Conservation (phyloP, 2,329 filamentous ascomycete species). For the Emericellopsis cladophorae region DNA sequence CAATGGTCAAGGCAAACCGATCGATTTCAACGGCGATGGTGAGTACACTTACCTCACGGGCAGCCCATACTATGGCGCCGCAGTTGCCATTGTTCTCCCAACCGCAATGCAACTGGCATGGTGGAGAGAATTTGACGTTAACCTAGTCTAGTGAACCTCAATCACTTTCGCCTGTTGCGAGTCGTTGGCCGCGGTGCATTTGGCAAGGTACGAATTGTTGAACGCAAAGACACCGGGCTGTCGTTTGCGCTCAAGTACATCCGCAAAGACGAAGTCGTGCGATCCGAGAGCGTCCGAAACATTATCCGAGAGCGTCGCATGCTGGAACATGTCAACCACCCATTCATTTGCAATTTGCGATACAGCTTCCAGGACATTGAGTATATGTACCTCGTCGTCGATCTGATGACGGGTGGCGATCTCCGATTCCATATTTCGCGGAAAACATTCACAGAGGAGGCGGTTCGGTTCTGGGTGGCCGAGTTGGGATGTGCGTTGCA, state of each 20-base stretch:
- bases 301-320: conserved; percentile 96
- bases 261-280: conserved; percentile 96
- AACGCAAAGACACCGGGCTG: conserved; percentile 86
- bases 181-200: conserved; percentile 97
- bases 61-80: too few relatives aligned
- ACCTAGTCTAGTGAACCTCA: conserved; percentile 66
- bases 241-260: conserved; percentile 98
- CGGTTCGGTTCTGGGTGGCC: conserved; percentile 92
- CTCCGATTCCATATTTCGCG: conserved; percentile 94
- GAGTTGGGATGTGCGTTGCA: conserved; percentile 83
- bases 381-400: conserved; percentile 97
- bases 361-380: conserved; percentile 99
- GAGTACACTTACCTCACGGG: conserved; percentile 9
- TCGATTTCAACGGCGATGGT: conserved; percentile 91
- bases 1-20: conserved; percentile 87
- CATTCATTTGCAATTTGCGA: conserved; percentile 94
- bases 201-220: conserved; percentile 96
- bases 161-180: conserved; percentile 88
- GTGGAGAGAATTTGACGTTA: background rate
- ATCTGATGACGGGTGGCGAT: conserved; percentile 96
- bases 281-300: conserved; percentile 94
- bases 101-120: background rate
- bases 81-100: too few relatives aligned
- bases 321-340: conserved; percentile 95
- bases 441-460: conserved; percentile 96